Conservation (phyloP, 257 asterid genomes). For the Petunia secreta region DNA sequence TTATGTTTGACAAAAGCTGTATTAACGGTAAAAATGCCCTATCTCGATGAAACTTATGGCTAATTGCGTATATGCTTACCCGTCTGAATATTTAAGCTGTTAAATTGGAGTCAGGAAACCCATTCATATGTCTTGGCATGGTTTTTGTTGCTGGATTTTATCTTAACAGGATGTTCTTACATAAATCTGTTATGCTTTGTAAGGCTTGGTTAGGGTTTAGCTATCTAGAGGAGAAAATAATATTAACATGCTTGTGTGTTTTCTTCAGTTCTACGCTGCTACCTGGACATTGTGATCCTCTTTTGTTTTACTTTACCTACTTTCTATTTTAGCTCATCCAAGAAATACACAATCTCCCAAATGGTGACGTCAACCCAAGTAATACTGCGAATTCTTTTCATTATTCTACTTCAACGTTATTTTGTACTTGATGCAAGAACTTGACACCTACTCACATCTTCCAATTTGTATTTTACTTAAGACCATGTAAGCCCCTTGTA, state of each 20-base stretch:
- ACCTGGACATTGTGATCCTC: constrained; percentile 11
- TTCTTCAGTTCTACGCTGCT: constrained; percentile 9
- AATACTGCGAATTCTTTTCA: not conserved
- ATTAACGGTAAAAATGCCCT: not conserved
- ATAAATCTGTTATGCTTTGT: not conserved
- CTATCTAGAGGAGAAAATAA: not conserved
- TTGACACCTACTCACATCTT: not conserved
- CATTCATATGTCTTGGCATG: constrained; percentile 21
- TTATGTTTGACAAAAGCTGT: constrained; percentile 23
- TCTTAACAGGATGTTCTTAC: constrained; percentile 4
- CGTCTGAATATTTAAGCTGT: not conserved
- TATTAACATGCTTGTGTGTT: constrained; percentile 11
- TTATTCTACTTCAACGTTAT: constrained; percentile 5
- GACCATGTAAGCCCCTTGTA: not conserved
- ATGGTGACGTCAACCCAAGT: not conserved
- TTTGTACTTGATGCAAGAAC: constrained; percentile 12
- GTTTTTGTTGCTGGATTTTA: not conserved
- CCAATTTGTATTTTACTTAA: not conserved
- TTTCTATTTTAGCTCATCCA: constrained; percentile 8
- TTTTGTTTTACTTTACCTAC: not conserved
- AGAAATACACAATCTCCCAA: constrained; percentile 5
- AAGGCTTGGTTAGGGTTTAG: not conserved
- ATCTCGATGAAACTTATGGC: not conserved
- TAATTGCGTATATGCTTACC: not conserved
- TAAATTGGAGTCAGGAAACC: constrained; percentile 12